These are phyloP conservation scores for Salix viminalis DNA, from an alignment of 345 rosid genomes.

Conservation along the genomic window DNA sequence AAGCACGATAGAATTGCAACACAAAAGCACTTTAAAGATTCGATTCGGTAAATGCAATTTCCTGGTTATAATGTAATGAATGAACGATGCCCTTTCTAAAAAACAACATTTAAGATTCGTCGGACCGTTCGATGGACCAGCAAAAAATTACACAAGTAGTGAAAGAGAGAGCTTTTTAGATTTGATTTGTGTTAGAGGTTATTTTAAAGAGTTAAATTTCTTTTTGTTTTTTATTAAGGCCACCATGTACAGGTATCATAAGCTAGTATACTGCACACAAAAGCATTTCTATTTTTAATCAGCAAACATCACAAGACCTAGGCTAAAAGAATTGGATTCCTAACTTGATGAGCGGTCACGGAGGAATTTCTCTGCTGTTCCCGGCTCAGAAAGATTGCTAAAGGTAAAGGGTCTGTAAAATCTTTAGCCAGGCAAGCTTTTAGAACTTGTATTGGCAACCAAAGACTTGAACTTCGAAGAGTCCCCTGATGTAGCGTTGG, in stretches of 20 bases:
- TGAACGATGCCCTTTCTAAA: too few species aligned
- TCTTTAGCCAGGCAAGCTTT: slow-evolving; percentile 75
- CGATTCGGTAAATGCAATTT: too few species aligned
- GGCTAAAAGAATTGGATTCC: slow-evolving; percentile 12
- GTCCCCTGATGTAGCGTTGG: slow-evolving; percentile 38
- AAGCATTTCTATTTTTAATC: background rate
- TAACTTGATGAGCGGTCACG: too few species aligned
- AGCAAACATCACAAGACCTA: slow-evolving; percentile 5
- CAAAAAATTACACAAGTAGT: too few species aligned
- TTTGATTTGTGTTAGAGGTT: too few species aligned
- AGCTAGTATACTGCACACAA: background rate
- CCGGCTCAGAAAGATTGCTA: background rate
- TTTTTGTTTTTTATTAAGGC: background rate
- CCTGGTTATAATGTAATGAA: too few species aligned
- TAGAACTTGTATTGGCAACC: slow-evolving; percentile 75
- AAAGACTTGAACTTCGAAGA: slow-evolving; percentile 55
- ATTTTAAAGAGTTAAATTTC: background rate
- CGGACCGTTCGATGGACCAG: too few species aligned
- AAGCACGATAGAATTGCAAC: too few species aligned
- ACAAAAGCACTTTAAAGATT: too few species aligned
- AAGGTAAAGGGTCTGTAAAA: background rate
- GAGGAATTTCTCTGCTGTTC: too few species aligned
- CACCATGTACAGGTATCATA: background rate
- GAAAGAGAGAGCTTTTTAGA: too few species aligned
- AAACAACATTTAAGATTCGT: too few species aligned